Base-by-base conservation (phyloP, 805 yeast genomes). In the Cyberlindnera japonica region DNA sequence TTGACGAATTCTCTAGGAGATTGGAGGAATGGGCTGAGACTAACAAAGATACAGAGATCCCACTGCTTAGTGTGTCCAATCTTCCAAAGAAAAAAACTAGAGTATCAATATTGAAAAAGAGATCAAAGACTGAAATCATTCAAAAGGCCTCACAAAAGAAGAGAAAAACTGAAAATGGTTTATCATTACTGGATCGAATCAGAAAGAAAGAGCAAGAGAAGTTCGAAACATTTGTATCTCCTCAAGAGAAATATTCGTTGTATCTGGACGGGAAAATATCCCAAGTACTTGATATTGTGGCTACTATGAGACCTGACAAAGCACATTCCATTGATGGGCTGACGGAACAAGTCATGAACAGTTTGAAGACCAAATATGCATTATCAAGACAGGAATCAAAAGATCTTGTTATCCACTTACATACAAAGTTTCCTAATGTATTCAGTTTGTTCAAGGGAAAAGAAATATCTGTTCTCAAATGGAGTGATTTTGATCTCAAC, bases 141-240 rank as follows among this genome's bases (percentile, higher is more conserved):
- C 38, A 41, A 23, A 41, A 44, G 24, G 32, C 21, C 12, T 17
- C 20, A 3, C 31, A 35, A 27, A 36, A 23, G 30, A 35, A 26
- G 21, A 27, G 20, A 10, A 34, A 26, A n/a, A 44, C 42, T 1
- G 24, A 35, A 8, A 37, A 35, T 7, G 51, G 50, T 9, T 32
- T 61, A 9, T 54, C 68, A 1, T 48, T 72, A 6, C 44, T 71
- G 11, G 71, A 72, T 31, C 54, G 75, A 33, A 67, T 71, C 35
- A 59, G 57, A 38, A 41, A 51, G 31, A 69, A 64, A 47, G 74
- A 72, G 40, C 49, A 51, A 16, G 48, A 43, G 13, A 53, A 39
- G 14, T 33, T 45, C 6, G 41, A 39, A 2, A 44, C 45, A 14
- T 28, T 37, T 6, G 17, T 47, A 0, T 27, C 54, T 4, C 63